Base-by-base conservation (phyloP, 805 yeast species). In the Barnettozyma wickerhamii region DNA sequence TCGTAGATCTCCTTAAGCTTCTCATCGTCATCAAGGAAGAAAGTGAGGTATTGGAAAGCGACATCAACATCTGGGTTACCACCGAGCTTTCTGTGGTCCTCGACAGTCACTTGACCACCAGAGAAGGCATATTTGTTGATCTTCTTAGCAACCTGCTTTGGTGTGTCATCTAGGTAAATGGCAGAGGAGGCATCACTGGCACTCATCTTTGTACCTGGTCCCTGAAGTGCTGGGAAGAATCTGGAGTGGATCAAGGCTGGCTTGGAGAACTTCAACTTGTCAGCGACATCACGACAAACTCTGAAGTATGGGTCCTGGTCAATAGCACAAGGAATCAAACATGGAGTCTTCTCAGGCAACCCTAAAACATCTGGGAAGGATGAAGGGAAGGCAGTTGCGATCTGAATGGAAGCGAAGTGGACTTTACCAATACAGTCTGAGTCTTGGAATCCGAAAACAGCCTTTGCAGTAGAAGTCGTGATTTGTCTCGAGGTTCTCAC, bases 241-340 rank as follows among this genome's bases (percentile, higher is more conserved):
- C 86, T 84, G 40, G 99, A 81, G 65, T 93, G 98, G 49, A 93
- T 72, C 60, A 93, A 75, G 9, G 96, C 79, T 15, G 98, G 98
- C 66, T 93, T 93, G 47, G 89, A 70, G 62, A 75, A 95, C 64
- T 83, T 84, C 62, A 93, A 75, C 65, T 91, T 93, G 57, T 81
- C 89, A 10, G 99, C 97, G 50, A 93, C 99, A 62, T 93, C 99
- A 67, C 99, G 77, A 65, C 96, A 87, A 18, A 93, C 95, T 66
- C 99, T 77, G 72, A 93, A 93, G 65, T 93, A 93, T 23, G 99
- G 98, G 64, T 93, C 99, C 71, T 91, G 99, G 63, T 93, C 99
- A 61, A 93, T 93, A 35, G 99, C 99, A 74, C 99, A 93, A 30
- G 99, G 99, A 63, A 93, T 93, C 63, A 93, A 72, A 65, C 96